Evolutionary conservation across 1,284 basidiomycete species (phyloP).

Genomic region (Fomitopsis palustris): DNA sequence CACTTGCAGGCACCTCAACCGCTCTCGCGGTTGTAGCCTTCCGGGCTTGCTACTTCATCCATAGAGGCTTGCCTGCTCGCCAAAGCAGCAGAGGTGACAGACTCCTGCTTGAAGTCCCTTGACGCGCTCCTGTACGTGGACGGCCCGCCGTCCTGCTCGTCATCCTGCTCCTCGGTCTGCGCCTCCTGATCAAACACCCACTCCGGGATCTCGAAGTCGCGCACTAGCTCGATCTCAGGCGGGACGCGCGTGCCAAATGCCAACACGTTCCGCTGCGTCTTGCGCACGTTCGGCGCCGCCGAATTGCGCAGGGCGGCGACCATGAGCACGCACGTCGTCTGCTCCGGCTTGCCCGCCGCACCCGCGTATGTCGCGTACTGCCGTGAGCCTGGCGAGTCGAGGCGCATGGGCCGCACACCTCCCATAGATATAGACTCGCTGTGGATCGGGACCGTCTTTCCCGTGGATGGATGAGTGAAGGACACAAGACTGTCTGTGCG

Average conservation of each 20-base stretch:
- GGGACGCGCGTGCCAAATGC: conserved; percentile 57
- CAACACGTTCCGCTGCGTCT: conserved; percentile 47
- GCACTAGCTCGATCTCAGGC: conserved; percentile 38
- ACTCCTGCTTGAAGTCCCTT: conserved; percentile 1
- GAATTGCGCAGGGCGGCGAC: conserved; percentile 48
- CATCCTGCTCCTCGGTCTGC: neutral
- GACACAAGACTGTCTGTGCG: conserved; percentile 15
- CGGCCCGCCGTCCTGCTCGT: neutral
- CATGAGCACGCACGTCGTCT: conserved; percentile 36
- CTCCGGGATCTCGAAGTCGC: conserved; percentile 45
- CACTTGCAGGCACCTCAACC: too few relatives aligned
- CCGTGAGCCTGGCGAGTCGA: conserved; percentile 3
- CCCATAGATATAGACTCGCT: conserved; percentile 12
- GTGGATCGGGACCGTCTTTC: neutral
- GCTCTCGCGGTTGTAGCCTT: too few relatives aligned
- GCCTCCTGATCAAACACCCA: conserved; percentile 30
- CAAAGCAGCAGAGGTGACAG: neutral
- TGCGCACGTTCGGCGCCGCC: conserved; percentile 40
- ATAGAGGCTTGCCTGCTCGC: too few relatives aligned
- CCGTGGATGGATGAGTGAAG: neutral
- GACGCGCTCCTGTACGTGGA: neutral
- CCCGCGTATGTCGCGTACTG: conserved; percentile 15
- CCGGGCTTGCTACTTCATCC: too few relatives aligned
- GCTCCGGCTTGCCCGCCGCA: conserved; percentile 18
- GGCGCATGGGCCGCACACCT: conserved; percentile 4